These are phyloP conservation scores for Diaporthe amygdali DNA, from an alignment of 2,329 filamentous ascomycete genomes.

Conservation along the genomic window DNA sequence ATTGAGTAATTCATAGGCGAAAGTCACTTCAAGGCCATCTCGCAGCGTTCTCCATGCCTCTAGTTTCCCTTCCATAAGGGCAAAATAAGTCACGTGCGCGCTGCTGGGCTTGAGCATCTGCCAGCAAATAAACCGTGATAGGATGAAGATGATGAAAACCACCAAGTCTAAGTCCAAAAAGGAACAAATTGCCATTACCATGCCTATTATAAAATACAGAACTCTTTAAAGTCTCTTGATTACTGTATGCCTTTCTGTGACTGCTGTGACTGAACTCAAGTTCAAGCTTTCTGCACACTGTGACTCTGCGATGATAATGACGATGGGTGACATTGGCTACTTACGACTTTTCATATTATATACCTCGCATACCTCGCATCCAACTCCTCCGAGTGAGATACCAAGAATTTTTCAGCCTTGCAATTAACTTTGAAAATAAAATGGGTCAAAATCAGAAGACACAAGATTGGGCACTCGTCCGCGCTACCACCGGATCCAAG, in stretches of 20 bases:
- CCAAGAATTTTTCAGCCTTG: accelerated
- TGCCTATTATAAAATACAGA: too few species aligned
- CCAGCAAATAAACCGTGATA: too few species aligned
- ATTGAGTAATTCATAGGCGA: too few species aligned
- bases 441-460: background rate
- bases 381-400: accelerated
- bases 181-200: too few species aligned
- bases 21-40: too few species aligned
- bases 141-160: too few species aligned
- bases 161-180: too few species aligned
- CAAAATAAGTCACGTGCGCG: too few species aligned
- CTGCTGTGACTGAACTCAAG: background rate
- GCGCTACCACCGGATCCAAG: background rate
- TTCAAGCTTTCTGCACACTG: background rate
- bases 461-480: background rate
- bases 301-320: background rate
- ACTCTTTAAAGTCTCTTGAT: background rate
- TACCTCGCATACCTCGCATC: accelerated
- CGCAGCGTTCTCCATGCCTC: too few species aligned
- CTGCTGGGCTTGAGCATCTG: too few species aligned
- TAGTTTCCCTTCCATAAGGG: too few species aligned
- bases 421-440: too few species aligned
- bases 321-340: background rate
- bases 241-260: background rate
- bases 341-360: background rate